phyloP scores from a whole-genome alignment of 139 green algal genomes.

The Tetraselmis striata region DNA sequence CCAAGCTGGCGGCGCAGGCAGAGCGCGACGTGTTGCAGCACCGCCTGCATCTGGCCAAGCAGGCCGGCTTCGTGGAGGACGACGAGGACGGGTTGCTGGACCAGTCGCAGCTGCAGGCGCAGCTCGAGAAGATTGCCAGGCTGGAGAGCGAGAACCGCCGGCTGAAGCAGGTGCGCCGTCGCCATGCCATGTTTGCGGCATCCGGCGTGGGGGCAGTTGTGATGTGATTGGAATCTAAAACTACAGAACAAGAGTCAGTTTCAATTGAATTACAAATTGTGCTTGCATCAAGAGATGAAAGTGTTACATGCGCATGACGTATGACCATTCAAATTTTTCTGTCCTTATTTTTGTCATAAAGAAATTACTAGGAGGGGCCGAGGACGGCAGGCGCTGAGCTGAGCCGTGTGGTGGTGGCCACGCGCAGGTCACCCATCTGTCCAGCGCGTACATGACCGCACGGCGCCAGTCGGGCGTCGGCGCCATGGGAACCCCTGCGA shows the following conservation, averaged over 20 bases:
- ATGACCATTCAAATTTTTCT: no score
- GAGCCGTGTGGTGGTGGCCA: no score
- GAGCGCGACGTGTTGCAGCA: background rate
- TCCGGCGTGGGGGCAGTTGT: no score
- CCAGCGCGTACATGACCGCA: background rate
- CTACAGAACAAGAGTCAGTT: no score
- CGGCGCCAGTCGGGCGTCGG: background rate
- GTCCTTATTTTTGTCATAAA: no score
- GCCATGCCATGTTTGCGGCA: no score
- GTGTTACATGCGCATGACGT: no score
- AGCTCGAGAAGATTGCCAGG: conserved; percentile 47
- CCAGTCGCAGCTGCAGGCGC: conserved; percentile 13
- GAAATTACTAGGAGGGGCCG: no score
- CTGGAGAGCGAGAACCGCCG: conserved; percentile 54
- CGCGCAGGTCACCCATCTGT: background rate
- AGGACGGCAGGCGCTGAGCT: no score
- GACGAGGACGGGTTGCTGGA: background rate
- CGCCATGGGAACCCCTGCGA: background rate
- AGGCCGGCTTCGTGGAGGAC: background rate
- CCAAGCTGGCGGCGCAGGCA: background rate
- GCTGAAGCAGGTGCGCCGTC: conserved; percentile 4
- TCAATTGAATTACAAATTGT: no score
- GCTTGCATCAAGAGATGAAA: no score
- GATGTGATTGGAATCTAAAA: no score
- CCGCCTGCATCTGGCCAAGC: background rate